Base-by-base conservation (phyloP, 2,329 filamentous ascomycete species). In the Ceratocystis destructans region DNA sequence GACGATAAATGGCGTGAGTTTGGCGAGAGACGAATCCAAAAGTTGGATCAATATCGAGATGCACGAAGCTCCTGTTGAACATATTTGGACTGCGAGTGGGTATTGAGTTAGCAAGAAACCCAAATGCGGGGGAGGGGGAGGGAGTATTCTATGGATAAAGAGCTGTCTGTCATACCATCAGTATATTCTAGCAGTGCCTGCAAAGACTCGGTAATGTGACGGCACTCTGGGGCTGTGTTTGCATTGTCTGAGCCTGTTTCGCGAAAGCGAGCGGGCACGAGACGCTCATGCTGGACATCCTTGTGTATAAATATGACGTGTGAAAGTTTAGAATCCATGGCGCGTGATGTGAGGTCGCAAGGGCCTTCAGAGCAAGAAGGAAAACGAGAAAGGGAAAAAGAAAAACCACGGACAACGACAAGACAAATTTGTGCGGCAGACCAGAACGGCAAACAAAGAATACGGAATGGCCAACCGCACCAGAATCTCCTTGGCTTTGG, bases 271-370 rank as follows among this genome's bases (percentile, higher is more conserved):
- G 74, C 70, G 55, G 70, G 72, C 50, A 82, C 73, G 63, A 78
- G 72, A 66, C 79, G 76, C 71, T 82, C 78, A 68, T 78, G 73
- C 70, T 75, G 75, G 69, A 82, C 78, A 68, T 77, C 76, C 71
- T 80, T 80, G 75, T 84, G 81, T 71, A 85, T 81, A 70, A 84
- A 85, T 69, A 85, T 81, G 70, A 85, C 78, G 73, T 84, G 81
- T 73, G 81, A 84, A 68, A 77, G 76, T 71, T 79, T 77, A 72
- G 77, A 78, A 74, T 84, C 82, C 82, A 85, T 85, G 73, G 75
- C 79, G 77, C 76, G 41, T 10, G 62, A 45, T 45, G 46, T 62
- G 75, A 76, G 77, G 75, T 73, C 76, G 75, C 77, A 79, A 28
- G 20, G 22, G 28, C 48, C 28, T 53, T 22, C 48, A 53, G 22